These are phyloP conservation scores for Acmispon strigosus DNA, from an alignment of 306 rosid species.

Conservation along the genomic window DNA sequence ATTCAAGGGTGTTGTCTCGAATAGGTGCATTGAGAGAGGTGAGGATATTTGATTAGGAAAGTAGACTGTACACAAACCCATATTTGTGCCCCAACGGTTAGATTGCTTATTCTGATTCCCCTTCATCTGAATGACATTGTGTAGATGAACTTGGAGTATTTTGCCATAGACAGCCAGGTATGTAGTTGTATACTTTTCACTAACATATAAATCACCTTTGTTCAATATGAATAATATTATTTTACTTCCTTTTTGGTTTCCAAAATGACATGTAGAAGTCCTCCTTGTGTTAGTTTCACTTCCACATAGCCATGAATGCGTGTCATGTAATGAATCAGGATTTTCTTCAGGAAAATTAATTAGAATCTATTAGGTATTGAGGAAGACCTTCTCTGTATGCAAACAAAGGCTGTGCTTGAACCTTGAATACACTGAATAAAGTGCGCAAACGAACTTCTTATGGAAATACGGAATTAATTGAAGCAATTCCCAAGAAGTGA, in stretches of 20 bases:
- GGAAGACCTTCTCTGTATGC: conserved; percentile 3
- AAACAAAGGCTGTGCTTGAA: neutral
- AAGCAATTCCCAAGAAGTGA: neutral
- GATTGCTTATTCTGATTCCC: conserved; percentile 14
- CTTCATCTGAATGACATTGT: conserved; percentile 28
- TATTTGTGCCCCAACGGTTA: conserved; percentile 6
- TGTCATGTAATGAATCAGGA: conserved; percentile 7
- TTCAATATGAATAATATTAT: neutral
- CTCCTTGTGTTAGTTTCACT: conserved; percentile 19
- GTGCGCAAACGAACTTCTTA: neutral
- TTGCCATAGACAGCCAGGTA: conserved; percentile 96
- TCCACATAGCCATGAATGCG: neutral
- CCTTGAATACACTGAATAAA: neutral
- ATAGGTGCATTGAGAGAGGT: conserved; percentile 91
- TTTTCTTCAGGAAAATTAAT: conserved; percentile 3
- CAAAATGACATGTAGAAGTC: conserved; percentile 6
- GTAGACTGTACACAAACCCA: conserved; percentile 12
- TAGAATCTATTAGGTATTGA: neutral
- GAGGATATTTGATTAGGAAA: conserved; percentile 17
- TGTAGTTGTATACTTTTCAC: conserved; percentile 7
- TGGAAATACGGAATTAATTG: neutral
- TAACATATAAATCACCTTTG: conserved; percentile 5
- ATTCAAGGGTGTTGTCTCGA: conserved; percentile 59
- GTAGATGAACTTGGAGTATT: conserved; percentile 99
- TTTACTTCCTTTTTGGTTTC: neutral